Conservation (phyloP, 2,329 filamentous ascomycete genomes). For the Dendrostoma leiphaemia region DNA sequence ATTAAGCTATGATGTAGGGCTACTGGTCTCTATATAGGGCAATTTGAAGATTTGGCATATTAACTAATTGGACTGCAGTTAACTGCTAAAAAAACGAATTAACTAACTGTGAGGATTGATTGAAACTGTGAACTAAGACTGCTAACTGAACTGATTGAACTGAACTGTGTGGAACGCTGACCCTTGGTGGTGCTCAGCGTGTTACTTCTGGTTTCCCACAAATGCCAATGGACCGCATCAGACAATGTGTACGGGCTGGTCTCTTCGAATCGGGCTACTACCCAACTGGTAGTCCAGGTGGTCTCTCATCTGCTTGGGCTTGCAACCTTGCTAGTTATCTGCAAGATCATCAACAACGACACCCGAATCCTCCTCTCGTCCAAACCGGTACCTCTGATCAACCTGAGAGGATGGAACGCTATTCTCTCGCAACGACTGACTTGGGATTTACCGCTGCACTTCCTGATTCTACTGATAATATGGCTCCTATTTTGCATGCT, state of each 20-base stretch:
- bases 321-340: background rate
- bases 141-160: too few relatives aligned
- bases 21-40: too few relatives aligned
- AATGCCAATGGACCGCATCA: background rate
- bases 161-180: too few relatives aligned
- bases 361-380: background rate
- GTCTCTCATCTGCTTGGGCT: background rate
- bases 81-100: too few relatives aligned
- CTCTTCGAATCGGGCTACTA: background rate
- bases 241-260: background rate
- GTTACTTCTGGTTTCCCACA: background rate
- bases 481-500: background rate
- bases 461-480: background rate
- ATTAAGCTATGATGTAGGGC: too few relatives aligned
- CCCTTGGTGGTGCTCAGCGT: background rate
- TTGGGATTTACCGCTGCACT: background rate
- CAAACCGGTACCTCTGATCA: background rate
- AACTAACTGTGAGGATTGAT: too few relatives aligned
- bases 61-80: too few relatives aligned
- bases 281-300: conserved; percentile 1
- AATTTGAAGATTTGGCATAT: too few relatives aligned
- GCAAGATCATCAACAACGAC: background rate
- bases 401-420: conserved; percentile 1
- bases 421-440: background rate
- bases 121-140: too few relatives aligned